These are phyloP conservation scores for Euphrasia confusa DNA, from an alignment of 257 asterid species.

Conservation along the genomic window DNA sequence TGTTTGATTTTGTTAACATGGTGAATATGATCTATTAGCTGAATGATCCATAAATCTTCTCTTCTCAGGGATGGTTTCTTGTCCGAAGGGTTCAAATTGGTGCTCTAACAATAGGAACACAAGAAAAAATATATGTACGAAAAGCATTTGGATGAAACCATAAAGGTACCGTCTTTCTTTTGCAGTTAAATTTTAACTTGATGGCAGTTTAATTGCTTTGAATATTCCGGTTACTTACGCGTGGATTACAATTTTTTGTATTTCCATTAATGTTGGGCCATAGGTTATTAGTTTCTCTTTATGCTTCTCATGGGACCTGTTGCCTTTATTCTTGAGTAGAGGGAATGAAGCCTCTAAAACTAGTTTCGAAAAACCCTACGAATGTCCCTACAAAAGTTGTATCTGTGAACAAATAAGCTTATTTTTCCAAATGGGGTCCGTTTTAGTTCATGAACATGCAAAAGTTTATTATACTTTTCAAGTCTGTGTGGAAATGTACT, in stretches of 20 bases:
- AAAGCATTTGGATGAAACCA: conserved; percentile 1
- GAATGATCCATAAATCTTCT: background rate
- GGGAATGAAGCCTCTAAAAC: too few relatives aligned
- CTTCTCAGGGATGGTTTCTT: conserved; percentile 36
- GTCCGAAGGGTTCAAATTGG: conserved; percentile 41
- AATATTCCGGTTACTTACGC: background rate
- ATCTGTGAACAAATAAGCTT: too few relatives aligned
- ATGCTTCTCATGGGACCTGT: background rate
- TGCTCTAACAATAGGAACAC: conserved; percentile 20
- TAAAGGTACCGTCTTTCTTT: background rate
- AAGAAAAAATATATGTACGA: background rate
- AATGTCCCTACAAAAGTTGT: too few relatives aligned
- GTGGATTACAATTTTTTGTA: background rate
- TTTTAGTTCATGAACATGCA: too few relatives aligned
- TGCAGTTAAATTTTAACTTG: background rate
- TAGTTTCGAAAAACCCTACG: too few relatives aligned
- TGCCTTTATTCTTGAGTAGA: background rate
- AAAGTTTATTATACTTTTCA: too few relatives aligned
- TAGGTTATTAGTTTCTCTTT: background rate
- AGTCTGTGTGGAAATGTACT: too few relatives aligned
- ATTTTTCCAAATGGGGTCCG: too few relatives aligned
- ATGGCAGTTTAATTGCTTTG: background rate
- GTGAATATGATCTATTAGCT: too few relatives aligned
- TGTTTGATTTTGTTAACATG: too few relatives aligned
- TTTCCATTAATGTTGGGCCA: background rate